phyloP scores from a whole-genome alignment of 148 eudicot species.

The Fagopyrum tataricum region DNA sequence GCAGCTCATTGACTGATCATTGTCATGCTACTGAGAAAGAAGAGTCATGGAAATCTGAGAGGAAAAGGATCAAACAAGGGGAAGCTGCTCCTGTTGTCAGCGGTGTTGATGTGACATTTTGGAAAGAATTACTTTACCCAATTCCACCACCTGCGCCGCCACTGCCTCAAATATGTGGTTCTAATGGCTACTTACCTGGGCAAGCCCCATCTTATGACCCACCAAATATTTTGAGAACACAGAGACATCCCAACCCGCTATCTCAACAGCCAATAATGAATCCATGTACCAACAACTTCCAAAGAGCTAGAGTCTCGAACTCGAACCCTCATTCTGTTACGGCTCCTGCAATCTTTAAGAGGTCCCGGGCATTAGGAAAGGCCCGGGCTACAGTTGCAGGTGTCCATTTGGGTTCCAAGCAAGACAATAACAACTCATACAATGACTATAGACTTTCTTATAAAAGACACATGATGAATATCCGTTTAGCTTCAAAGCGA shows the following conservation, averaged over 20 bases:
- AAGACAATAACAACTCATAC: neutral
- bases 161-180: slow-evolving; percentile 10
- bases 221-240: slow-evolving; percentile 31
- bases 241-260: slow-evolving; percentile 26
- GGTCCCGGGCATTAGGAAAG: slow-evolving; percentile 19
- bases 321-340: slow-evolving; percentile 17
- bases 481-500: neutral
- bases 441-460: too few species aligned
- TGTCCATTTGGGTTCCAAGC: neutral
- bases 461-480: neutral
- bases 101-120: slow-evolving; percentile 7
- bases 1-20: slow-evolving; percentile 45
- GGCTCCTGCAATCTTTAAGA: slow-evolving; percentile 28
- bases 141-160: slow-evolving; percentile 4
- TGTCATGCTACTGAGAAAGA: slow-evolving; percentile 80
- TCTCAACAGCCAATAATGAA: slow-evolving; percentile 19
- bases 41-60: slow-evolving; percentile 48
- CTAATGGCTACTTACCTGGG: slow-evolving; percentile 15
- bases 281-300: slow-evolving; percentile 16
- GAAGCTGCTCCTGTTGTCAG: slow-evolving; percentile 24
- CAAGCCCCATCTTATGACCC: slow-evolving; percentile 20
- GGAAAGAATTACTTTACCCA: slow-evolving; percentile 14
- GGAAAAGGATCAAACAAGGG: slow-evolving; percentile 31
- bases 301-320: slow-evolving; percentile 18
- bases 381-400: slow-evolving; percentile 7